phyloP scores from a whole-genome alignment of 2,329 filamentous ascomycete genomes.

The Ophiostoma tasmaniense region DNA sequence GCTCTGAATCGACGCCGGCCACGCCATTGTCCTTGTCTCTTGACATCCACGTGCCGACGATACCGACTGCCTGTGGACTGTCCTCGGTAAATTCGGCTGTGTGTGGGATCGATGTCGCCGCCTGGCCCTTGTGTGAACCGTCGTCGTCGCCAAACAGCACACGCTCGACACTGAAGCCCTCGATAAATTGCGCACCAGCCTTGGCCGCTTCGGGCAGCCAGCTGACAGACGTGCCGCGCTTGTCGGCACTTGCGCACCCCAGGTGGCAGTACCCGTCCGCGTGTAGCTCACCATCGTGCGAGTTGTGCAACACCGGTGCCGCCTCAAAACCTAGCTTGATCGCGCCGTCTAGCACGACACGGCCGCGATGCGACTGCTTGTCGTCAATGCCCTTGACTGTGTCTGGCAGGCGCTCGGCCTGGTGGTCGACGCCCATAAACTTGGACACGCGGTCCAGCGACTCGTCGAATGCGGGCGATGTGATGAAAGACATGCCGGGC shows the following conservation, averaged over 20 bases:
- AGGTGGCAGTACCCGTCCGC: constrained; percentile 59
- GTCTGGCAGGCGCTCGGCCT: background rate
- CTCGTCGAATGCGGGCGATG: constrained; percentile 63
- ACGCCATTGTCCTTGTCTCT: constrained; percentile 55
- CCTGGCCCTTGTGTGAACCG: constrained; percentile 23
- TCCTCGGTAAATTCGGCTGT: background rate
- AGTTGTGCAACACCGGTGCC: constrained; percentile 69
- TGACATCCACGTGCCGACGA: constrained; percentile 67
- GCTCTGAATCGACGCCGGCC: constrained; percentile 37
- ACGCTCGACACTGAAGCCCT: constrained; percentile 66
- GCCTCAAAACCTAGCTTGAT: constrained; percentile 64
- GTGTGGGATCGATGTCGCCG: constrained; percentile 6
- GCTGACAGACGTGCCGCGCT: constrained; percentile 67
- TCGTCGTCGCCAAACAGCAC: constrained; percentile 56
- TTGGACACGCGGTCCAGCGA: constrained; percentile 70
- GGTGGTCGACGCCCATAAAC: constrained; percentile 63
- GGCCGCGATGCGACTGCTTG: constrained; percentile 65
- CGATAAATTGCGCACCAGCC: constrained; percentile 71
- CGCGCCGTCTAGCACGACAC: constrained; percentile 64
- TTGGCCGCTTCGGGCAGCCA: constrained; percentile 73
- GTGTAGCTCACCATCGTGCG: constrained; percentile 57
- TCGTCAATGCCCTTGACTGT: background rate
- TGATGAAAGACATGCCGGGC: constrained; percentile 60
- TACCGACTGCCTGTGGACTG: constrained; percentile 47
- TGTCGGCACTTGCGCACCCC: constrained; percentile 58